These are phyloP conservation scores for Biscogniauxia sp. DNA, from an alignment of 2,329 filamentous ascomycete genomes.

Conservation along the genomic window DNA sequence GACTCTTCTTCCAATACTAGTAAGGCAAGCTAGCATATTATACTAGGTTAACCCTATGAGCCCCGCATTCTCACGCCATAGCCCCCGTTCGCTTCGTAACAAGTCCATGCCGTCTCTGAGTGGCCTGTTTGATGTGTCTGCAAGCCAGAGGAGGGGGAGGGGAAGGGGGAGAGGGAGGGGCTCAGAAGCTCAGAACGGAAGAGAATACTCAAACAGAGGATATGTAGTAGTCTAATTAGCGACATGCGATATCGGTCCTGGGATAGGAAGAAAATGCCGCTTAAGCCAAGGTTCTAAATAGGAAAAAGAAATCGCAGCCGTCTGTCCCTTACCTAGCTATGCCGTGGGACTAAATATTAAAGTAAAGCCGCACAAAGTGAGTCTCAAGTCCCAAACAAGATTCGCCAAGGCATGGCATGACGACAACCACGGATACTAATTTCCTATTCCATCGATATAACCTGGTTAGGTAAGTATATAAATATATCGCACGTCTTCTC, in stretches of 20 bases:
- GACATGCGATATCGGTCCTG: background rate
- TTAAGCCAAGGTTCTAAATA: background rate
- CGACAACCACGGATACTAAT: background rate
- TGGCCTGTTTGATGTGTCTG: background rate
- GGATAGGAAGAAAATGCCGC: background rate
- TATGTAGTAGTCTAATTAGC: background rate
- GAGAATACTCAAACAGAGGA: background rate
- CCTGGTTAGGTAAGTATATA: background rate
- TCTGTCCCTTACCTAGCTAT: background rate
- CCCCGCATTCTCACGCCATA: background rate
- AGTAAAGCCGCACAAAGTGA: background rate
- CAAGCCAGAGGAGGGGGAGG: background rate
- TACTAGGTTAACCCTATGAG: background rate
- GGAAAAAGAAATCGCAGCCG: no score
- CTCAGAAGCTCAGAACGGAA: no score
- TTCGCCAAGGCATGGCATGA: background rate
- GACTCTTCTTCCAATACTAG: background rate
- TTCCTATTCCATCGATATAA: background rate
- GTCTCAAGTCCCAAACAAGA: background rate
- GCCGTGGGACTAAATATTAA: background rate
- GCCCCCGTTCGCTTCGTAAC: background rate
- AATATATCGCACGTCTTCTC: background rate
- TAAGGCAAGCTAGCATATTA: background rate
- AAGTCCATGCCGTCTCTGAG: background rate
- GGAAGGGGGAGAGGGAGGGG: no score